Base-by-base conservation (phyloP, 257 asterid genomes). In the Ophiorrhiza pumila region DNA sequence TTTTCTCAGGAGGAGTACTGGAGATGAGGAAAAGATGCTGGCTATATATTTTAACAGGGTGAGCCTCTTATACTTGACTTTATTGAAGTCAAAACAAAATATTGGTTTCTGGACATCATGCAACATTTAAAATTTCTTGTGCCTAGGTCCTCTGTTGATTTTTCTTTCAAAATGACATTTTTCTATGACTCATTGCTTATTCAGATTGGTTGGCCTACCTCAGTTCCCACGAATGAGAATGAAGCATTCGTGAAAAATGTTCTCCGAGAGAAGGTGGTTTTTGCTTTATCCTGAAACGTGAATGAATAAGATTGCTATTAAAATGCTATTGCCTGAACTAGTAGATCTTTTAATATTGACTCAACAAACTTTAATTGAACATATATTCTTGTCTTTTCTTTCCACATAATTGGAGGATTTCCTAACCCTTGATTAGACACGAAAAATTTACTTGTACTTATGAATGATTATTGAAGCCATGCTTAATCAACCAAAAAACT, bases 171-270 rank as follows among this genome's bases (percentile, higher is more conserved):
- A 7, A 49, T 46, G 41, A 47, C 60, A 42, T 64, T 37, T 31
- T 46, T 55, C 11, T 27, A 5, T 49, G 56, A 4, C 74, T 77
- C 52, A 71, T 76, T 63, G 25, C 43, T 34, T 68, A 55, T 79
- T 74, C 90, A 91, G 99, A 88, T 94, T 84, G 97, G 97, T 77
- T 94, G 99, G 99, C 99, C 99, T 71, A 91, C 96, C 75, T 86
- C 97, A 62, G 86, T 94, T 69, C 90, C 99, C 76, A 91, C 98
- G 15, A 90, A 77, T 71, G 99, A 94, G 92, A 86, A 92, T 80
- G 90, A 79, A 64, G 58, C 85, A 70, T 94, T 94, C 68, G 69
- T 88, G 84, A 88, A 84, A 86, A 85, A 77, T 61, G 96, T 91
- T 81, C 87, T 94, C 32, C 86, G 86, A 17, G 96, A 86, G 83